Conservation (phyloP, 306 rosid species). For the Casuarina glauca region DNA sequence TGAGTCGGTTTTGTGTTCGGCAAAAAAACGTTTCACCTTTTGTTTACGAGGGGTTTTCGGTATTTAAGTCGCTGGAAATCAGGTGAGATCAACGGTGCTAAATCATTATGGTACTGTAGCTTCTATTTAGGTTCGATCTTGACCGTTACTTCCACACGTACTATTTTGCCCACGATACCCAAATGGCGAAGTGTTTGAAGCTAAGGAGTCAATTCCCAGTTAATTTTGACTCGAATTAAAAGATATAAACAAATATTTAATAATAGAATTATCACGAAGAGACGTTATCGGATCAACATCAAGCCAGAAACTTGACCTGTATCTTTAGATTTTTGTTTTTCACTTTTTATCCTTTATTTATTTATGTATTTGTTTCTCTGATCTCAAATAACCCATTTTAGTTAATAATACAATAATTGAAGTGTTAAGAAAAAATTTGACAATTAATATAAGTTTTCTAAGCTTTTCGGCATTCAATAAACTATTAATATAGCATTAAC, state of each 20-base stretch:
- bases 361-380: no score
- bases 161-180: neutral
- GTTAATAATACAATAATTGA: neutral
- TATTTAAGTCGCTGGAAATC: slow-evolving; percentile 24
- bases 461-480: no score
- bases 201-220: no score
- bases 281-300: no score
- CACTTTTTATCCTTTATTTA: no score
- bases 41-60: slow-evolving; percentile 19
- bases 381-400: neutral
- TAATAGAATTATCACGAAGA: no score
- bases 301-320: neutral
- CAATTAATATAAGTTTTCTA: neutral
- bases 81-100: neutral
- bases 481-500: no score
- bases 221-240: no score
- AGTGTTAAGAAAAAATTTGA: neutral
- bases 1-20: slow-evolving; percentile 6
- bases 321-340: neutral
- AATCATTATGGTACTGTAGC: neutral
- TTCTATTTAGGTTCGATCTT: neutral
- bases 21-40: slow-evolving; percentile 34
- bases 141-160: slow-evolving; percentile 2
- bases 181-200: no score
- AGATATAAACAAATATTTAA: no score